phyloP scores from a whole-genome alignment of 495 filamentous ascomycete genomes.

The Astrothelium macrocarpum region DNA sequence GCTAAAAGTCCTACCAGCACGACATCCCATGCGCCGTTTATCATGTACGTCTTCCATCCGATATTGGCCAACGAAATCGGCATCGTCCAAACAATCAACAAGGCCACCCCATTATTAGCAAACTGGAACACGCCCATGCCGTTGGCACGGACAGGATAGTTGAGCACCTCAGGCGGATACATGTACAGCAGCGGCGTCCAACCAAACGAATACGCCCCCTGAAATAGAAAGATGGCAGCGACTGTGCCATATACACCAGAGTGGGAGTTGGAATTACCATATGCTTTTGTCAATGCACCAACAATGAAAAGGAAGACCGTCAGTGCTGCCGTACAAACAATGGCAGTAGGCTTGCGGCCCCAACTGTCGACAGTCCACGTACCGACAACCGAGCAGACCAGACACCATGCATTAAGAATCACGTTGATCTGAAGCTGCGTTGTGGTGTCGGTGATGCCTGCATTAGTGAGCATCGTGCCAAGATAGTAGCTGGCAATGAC shows the following conservation, averaged over 20 bases:
- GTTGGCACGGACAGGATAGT: slow-evolving; percentile 26
- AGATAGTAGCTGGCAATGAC: slow-evolving; percentile 45
- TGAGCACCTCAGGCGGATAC: slow-evolving; percentile 47
- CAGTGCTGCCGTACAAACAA: slow-evolving; percentile 30
- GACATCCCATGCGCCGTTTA: slow-evolving; percentile 24
- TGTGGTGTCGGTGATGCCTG: slow-evolving; percentile 36
- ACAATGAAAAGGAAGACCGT: slow-evolving; percentile 42
- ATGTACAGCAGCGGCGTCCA: slow-evolving; percentile 52
- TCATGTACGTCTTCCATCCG: slow-evolving; percentile 26
- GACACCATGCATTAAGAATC: slow-evolving; percentile 39
- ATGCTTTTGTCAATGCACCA: slow-evolving; percentile 41
- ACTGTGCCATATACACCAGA: slow-evolving; percentile 37
- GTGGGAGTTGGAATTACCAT: slow-evolving; percentile 32
- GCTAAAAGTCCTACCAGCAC: slow-evolving; percentile 20
- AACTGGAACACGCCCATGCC: slow-evolving; percentile 23
- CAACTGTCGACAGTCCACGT: slow-evolving; percentile 34
- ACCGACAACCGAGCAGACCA: slow-evolving; percentile 30
- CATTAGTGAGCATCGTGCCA: slow-evolving; percentile 36
- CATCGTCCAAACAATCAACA: slow-evolving; percentile 43
- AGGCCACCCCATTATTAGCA: slow-evolving; percentile 38
- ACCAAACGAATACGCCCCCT: slow-evolving; percentile 46
- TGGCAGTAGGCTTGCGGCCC: slow-evolving; percentile 38
- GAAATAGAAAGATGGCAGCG: slow-evolving; percentile 39
- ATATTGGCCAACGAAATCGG: slow-evolving; percentile 35
- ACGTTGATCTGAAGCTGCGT: slow-evolving; percentile 41